These are phyloP conservation scores for Hanseniaspora vineae DNA, from an alignment of 805 yeast species.

Conservation along the genomic window DNA sequence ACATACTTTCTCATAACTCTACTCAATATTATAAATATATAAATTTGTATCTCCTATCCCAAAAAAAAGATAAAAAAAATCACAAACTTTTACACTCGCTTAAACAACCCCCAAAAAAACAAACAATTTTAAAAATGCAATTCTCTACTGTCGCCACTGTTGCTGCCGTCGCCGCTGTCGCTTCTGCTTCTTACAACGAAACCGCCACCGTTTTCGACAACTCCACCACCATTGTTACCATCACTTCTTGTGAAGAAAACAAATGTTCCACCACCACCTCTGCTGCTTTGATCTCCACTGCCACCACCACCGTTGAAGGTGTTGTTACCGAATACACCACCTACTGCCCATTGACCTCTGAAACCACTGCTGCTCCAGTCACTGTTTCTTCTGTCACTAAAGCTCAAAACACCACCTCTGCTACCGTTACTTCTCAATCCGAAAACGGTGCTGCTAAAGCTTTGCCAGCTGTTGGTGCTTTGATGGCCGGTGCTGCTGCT, in stretches of 20 bases:
- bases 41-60: too few species aligned
- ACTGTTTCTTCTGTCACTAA: slow-evolving; percentile 25
- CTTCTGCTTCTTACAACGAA: slow-evolving; percentile 12
- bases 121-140: slow-evolving; percentile 22
- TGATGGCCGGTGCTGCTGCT: slow-evolving; percentile 38
- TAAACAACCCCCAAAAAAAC: slow-evolving; percentile 7
- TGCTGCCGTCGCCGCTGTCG: slow-evolving; percentile 14
- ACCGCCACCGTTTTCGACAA: slow-evolving; percentile 15
- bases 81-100: slow-evolving; percentile 13
- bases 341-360: slow-evolving; percentile 20
- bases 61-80: background rate
- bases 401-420: slow-evolving; percentile 17
- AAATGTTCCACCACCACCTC: slow-evolving; percentile 22
- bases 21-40: too few species aligned
- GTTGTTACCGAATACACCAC: slow-evolving; percentile 27
- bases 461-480: slow-evolving; percentile 35
- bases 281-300: slow-evolving; percentile 24
- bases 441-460: slow-evolving; percentile 29
- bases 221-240: slow-evolving; percentile 24
- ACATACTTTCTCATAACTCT: too few species aligned
- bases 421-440: slow-evolving; percentile 7
- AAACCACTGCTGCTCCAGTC: slow-evolving; percentile 17
- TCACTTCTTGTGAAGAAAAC: slow-evolving; percentile 24
- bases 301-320: slow-evolving; percentile 24
- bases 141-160: slow-evolving; percentile 28